Percentiles rank a stretch among this genome's conserved stretches.
Evolutionary conservation across 257 asterid species (phyloP).

Genomic region (Solanum arcanum): DNA sequence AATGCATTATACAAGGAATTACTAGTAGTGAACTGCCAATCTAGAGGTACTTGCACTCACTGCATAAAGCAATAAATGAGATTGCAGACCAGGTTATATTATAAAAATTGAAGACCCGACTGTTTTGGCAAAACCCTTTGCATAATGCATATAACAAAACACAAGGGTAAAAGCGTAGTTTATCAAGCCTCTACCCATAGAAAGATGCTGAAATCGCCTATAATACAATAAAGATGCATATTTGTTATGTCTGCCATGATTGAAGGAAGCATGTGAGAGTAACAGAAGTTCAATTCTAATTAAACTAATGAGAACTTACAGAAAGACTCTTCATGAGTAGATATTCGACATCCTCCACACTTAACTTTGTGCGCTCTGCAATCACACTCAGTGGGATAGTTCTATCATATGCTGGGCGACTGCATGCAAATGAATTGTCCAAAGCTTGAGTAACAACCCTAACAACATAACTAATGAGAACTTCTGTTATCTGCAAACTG

Average conservation of each 20-base stretch:
- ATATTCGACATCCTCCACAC: conserved; percentile 89
- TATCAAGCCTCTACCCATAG: not conserved
- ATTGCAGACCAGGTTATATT: not conserved
- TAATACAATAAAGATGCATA: not conserved
- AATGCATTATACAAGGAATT: not conserved
- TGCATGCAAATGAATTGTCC: conserved; percentile 24
- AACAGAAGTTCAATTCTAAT: not conserved
- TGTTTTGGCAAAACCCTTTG: not conserved
- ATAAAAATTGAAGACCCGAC: not conserved
- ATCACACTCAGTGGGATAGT: conserved; percentile 73
- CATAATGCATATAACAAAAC: not conserved
- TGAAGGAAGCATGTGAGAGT: not conserved
- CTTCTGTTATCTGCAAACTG: not conserved
- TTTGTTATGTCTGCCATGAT: not conserved
- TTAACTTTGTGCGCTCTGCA: conserved; percentile 77
- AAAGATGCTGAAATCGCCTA: not conserved
- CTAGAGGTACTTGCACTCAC: not conserved
- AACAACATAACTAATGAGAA: not conserved
- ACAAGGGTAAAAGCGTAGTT: not conserved
- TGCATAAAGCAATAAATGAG: not conserved
- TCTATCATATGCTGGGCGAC: conserved; percentile 92
- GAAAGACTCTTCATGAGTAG: conserved; percentile 98
- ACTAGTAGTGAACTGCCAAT: not conserved
- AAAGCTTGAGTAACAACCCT: not conserved
- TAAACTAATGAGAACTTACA: conserved; percentile 33